A percentile compares a stretch with the other conserved stretches of the same genome.
phyloP scores from a whole-genome alignment of 1,139 yeast species.

The Maudiozyma humilis region DNA sequence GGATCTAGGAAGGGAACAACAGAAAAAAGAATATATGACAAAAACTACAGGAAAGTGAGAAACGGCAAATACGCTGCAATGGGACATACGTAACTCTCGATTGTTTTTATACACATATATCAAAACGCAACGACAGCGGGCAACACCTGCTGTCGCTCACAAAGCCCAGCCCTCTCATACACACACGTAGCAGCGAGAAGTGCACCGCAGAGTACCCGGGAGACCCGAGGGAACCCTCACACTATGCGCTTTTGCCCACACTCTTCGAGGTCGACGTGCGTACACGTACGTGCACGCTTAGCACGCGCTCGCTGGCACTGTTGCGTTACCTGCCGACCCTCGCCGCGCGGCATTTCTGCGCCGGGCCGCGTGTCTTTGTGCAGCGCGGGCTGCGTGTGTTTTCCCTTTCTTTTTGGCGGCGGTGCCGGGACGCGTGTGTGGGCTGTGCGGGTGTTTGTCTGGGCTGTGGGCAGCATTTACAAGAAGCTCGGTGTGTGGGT shows the following conservation, averaged over 20 bases:
- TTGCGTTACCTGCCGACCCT: background rate
- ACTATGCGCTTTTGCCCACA: no score
- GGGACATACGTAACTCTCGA: background rate
- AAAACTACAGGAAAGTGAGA: background rate
- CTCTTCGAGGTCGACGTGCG: no score
- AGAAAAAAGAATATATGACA: background rate
- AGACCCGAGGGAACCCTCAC: no score
- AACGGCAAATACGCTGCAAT: background rate
- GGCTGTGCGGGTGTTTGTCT: no score
- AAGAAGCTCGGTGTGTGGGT: background rate
- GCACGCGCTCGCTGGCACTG: background rate
- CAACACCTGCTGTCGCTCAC: no score
- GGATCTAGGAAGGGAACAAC: constrained; percentile 1
- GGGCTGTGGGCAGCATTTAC: background rate
- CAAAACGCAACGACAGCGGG: background rate
- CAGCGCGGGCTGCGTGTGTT: background rate
- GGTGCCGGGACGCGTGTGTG: no score
- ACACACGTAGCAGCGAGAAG: no score
- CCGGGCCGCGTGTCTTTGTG: background rate
- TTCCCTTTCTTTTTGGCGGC: background rate
- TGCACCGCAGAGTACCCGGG: no score
- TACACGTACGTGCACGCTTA: no score
- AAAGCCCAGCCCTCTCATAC: no score
- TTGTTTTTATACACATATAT: background rate
- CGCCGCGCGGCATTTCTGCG: background rate